phyloP scores from a whole-genome alignment of 371 early-diverging fungal genomes.

The Lichtheimia hyalospora region DNA sequence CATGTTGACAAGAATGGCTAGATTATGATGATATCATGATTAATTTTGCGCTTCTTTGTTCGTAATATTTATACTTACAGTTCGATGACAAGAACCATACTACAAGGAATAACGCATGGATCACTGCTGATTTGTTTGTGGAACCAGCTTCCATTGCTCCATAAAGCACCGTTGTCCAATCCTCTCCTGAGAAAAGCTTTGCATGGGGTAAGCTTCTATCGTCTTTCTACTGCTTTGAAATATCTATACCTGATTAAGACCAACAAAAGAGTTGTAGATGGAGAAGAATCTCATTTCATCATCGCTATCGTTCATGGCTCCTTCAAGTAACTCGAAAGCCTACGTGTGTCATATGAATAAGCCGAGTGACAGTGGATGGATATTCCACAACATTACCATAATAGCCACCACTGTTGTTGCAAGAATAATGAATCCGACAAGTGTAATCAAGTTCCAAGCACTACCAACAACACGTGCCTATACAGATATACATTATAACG shows the following conservation, averaged over 20 bases:
- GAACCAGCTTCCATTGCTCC: slow-evolving; percentile 47
- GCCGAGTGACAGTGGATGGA: background rate
- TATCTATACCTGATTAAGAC: slow-evolving; percentile 55
- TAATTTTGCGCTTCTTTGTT: background rate
- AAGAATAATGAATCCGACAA: slow-evolving; percentile 61
- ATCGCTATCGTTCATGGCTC: slow-evolving; percentile 40
- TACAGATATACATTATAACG: background rate
- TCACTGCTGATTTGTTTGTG: slow-evolving; percentile 33
- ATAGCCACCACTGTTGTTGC: slow-evolving; percentile 55
- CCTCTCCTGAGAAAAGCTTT: slow-evolving; percentile 67
- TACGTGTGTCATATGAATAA: slow-evolving; percentile 9
- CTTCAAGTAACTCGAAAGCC: slow-evolving; percentile 51
- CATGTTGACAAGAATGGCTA: slow-evolving; percentile 62
- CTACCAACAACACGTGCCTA: slow-evolving; percentile 61
- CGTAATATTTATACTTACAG: slow-evolving; percentile 38
- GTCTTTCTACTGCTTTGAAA: slow-evolving; percentile 69
- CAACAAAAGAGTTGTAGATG: slow-evolving; percentile 61
- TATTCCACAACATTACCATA: slow-evolving; percentile 34
- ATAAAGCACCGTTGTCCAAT: slow-evolving; percentile 67
- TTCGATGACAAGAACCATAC: slow-evolving; percentile 66
- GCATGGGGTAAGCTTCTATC: slow-evolving; percentile 47
- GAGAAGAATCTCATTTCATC: slow-evolving; percentile 61
- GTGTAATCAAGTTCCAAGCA: slow-evolving; percentile 57
- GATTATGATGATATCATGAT: background rate
- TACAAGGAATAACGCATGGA: slow-evolving; percentile 56